Base-by-base conservation (phyloP, 2,329 filamentous ascomycete genomes). In the Colletotrichum sojae region DNA sequence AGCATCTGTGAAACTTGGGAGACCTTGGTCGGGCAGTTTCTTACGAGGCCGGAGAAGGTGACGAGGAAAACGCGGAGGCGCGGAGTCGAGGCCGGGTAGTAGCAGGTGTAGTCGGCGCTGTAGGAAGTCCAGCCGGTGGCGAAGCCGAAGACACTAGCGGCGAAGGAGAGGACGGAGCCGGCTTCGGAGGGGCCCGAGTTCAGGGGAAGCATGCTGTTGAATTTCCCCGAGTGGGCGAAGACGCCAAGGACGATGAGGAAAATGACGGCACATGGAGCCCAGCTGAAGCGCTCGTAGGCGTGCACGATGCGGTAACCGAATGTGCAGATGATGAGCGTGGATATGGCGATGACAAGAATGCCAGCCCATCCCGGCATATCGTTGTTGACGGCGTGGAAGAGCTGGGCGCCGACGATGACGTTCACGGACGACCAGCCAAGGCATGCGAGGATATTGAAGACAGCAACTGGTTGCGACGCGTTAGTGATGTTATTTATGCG, bases 231-330 rank as follows among this genome's bases (percentile, higher is more conserved):
- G 76, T 90, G 87, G 16, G 88, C 91, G 72, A 93, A 93, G 55
- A 85, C 84, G 16, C 91, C 92, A 2, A 93, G 82, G 2, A 92
- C 85, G 72, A 95, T 90, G 65, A 94, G 78, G 81, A 94, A 92
- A 73, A 94, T 88, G 75, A 94, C 88, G 73, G 90, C 87, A 58
- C 90, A 89, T 0, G 93, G 92, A 55, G 93, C 88, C 92, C 89
- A 95, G 69, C 85, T 90, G 83, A 84, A 94, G 78, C 90, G 88
- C 77, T 95, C 93, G 80, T 95, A 96, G 10, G 82, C 81, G 79
- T 95, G 93, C 2, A 96, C 92, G 43, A 94, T 81, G 78, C 90
- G 88, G 84, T 95, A 92, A 72, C 93, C 89, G 79, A 92, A 93
- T 48, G 92, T 86, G n/a, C 90, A 91, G 71, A 95, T 84, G 53